Evolutionary conservation across 2,329 filamentous ascomycete species (phyloP), one percentile per base, ranked within the genome.

Genomic region (Aspergillus tanneri): DNA sequence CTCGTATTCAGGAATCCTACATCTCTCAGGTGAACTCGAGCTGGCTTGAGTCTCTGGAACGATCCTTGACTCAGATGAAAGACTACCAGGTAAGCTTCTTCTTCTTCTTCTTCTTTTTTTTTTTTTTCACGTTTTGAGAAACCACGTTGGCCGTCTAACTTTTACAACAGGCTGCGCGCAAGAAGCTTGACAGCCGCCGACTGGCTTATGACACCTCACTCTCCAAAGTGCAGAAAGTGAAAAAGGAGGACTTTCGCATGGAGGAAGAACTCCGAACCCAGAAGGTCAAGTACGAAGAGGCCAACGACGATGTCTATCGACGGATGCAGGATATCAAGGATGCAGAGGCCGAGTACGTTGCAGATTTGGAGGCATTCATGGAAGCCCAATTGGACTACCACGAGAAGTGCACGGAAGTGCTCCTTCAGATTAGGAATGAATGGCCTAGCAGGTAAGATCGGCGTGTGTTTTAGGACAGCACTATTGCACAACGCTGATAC

Each of bases 321-420:
- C 82, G 92, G 46, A 97, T 97, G 93, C 84, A 95, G 71, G 92
- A 97, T 64, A 95, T 97, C 73, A 92, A 93, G 73, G 91, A 96
- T 62, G 82, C 89, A 18, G 92, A 97, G 70, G 79, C 77, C 35
- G 92, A 97, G 55, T 90, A 85, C 62, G 82, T 96, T 34, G 78
- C 81, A 39, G 90, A 96, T 63, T 75, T 97, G 47, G 84, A 84
- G 3, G 76, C 82, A 14, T 95, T 97, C 67, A 74, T 97, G 43
- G 91, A 97, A 53, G 87, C 89, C 32, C 88, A 97, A 72, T 78
- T 97, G 49, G 86, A 87, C 54, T 96, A 93, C 72, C 88, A 96
- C 67, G 92, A 97, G 67, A 85, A 87, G 52, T 96, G 90, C 66
- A 82, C 87, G 45, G 91, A 96, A 58, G 87, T 95, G 57, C 80